These are phyloP conservation scores for Oryza nivara DNA, from an alignment of 176 grass and related monocot species.

Conservation along the genomic window DNA sequence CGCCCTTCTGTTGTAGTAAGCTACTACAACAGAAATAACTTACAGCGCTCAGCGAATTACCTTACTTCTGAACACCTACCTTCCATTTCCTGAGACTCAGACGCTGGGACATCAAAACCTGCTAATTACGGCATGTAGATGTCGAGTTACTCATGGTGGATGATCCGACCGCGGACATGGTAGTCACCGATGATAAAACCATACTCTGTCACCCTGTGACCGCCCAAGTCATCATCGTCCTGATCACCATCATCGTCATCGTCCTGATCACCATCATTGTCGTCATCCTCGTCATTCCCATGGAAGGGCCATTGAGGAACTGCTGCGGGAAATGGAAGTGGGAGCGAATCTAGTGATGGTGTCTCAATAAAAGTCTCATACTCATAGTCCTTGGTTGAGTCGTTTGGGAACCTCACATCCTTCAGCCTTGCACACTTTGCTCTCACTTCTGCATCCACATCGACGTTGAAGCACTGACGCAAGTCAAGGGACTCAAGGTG, in stretches of 20 bases:
- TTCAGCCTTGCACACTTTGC: background rate
- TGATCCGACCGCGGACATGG: background rate
- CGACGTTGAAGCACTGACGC: background rate
- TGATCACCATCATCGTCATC: background rate
- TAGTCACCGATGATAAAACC: background rate
- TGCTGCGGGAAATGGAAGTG: background rate
- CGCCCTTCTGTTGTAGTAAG: background rate
- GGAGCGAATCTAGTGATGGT: background rate
- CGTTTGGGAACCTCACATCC: conserved; percentile 29
- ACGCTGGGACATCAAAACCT: background rate
- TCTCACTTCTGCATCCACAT: background rate
- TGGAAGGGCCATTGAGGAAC: background rate
- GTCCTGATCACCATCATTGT: background rate
- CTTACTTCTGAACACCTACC: background rate
- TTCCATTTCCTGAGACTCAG: no score
- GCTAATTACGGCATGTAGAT: background rate
- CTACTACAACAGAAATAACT: background rate
- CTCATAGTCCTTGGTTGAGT: conserved; percentile 17
- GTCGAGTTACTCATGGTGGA: background rate
- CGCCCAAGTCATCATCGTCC: conserved; percentile 1
- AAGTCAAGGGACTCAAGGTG: conserved; percentile 27
- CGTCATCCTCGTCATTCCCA: background rate
- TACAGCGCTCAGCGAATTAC: background rate
- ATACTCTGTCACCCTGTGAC: background rate
- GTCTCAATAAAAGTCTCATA: conserved; percentile 5